phyloP scores from a whole-genome alignment of 1,284 basidiomycete species.

The Apiotrichum sp. region DNA sequence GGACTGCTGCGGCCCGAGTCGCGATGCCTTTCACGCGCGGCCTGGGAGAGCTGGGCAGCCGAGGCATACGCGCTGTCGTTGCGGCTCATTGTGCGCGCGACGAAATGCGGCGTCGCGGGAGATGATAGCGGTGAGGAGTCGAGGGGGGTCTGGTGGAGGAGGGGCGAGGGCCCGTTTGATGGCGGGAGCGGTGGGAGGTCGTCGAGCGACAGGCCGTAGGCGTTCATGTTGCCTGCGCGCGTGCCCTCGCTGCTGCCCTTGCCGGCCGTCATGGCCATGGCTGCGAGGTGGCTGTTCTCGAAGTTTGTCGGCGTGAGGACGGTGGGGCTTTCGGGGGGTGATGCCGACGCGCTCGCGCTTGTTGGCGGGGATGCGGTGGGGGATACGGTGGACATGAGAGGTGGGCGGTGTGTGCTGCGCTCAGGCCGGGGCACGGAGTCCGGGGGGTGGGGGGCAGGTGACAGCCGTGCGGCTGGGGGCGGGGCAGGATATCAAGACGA shows the following conservation, averaged over 20 bases:
- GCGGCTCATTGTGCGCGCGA: not conserved
- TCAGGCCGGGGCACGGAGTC: too few relatives aligned
- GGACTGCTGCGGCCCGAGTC: not conserved
- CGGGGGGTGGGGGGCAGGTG: too few relatives aligned
- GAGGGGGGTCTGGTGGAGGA: not conserved
- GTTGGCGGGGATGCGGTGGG: not conserved
- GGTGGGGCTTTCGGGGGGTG: slow-evolving; percentile 15
- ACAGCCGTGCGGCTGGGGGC: too few relatives aligned
- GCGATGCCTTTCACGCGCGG: too few relatives aligned
- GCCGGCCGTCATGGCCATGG: not conserved
- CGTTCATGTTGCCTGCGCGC: not conserved
- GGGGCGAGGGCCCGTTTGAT: not conserved
- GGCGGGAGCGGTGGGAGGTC: not conserved
- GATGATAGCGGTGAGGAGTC: too few relatives aligned
- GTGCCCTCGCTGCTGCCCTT: not conserved
- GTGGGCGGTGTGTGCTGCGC: too few relatives aligned
- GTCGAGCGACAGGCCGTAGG: not conserved
- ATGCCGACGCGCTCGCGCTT: slow-evolving; percentile 5
- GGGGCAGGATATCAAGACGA: too few relatives aligned
- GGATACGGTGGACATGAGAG: not conserved
- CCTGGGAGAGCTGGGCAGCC: not conserved
- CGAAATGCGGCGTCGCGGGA: not conserved
- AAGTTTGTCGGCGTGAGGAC: slow-evolving; percentile 1
- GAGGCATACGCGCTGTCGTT: not conserved
- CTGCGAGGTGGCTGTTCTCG: not conserved